Conservation (phyloP, 768 basidiomycete species). For the Auricularia heimuer region DNA sequence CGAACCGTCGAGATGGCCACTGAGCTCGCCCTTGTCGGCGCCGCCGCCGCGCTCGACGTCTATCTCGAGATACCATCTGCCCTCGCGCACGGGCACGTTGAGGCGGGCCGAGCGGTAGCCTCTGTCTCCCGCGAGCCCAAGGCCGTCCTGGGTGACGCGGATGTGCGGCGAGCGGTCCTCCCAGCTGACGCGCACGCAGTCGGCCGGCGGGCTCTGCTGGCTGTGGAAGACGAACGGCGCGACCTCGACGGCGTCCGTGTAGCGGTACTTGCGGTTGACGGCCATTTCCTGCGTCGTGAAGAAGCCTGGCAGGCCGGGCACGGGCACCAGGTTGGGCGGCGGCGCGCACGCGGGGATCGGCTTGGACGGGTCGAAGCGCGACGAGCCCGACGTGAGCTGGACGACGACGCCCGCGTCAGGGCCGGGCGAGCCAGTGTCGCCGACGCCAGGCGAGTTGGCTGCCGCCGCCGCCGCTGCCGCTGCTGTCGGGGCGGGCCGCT, state of each 20-base stretch:
- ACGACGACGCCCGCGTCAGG: background rate
- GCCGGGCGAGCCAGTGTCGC: background rate
- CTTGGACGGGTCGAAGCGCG: background rate
- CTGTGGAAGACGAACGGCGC: conserved; percentile 56
- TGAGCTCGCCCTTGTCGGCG: conserved; percentile 29
- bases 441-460: too few species aligned
- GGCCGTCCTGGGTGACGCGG: conserved; percentile 68
- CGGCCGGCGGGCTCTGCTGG: conserved; percentile 66
- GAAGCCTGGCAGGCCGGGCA: conserved; percentile 10
- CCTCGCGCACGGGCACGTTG: conserved; percentile 82
- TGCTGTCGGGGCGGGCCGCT: background rate
- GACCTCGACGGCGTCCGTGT: conserved; percentile 56
- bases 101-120: conserved; percentile 87
- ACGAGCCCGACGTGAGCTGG: conserved; percentile 1
- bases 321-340: conserved; percentile 9
- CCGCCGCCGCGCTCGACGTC: conserved; percentile 68
- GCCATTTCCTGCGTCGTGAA: conserved; percentile 5
- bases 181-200: conserved; percentile 67
- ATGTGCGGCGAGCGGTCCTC: conserved; percentile 82
- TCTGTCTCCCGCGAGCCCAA: conserved; percentile 67
- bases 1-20: conserved; percentile 48
- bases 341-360: background rate
- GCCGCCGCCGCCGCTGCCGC: background rate
- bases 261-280: conserved; percentile 39
- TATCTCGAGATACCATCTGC: conserved; percentile 92